Evolutionary conservation across 495 filamentous ascomycete species (phyloP), one percentile per base, ranked within the genome.

Genomic region (Astrocystis sublimbata): DNA sequence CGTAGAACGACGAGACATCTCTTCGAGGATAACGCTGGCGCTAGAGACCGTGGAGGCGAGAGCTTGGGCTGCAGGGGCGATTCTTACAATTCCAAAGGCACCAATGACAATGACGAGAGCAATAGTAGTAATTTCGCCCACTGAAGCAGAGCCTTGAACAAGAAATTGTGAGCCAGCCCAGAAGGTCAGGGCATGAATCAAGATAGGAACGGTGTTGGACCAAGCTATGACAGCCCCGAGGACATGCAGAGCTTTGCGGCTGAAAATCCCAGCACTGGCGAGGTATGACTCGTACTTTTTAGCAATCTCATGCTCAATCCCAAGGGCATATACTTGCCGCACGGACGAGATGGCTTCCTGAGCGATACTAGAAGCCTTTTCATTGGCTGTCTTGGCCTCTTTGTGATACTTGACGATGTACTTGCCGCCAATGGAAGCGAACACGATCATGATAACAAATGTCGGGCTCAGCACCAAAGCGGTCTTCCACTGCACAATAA

Each of bases 291-390:
- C 87, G 71, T 93, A 94, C 74, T 91, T 84, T 53, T 78, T 79
- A 13, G 88, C 86, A 8, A 96, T 80, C 64, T 90, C 88, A 42
- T 92, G 86, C 71, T 93, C 90, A 0, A 89, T 91, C 41, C 85
- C 87, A 68, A 93, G 93, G 1, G 91, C 91, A 3, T 83, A 87
- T 21, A 89, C 89, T 71, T 90, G 92, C 26, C 91, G 80, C 63
- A 92, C 87, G 1, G 90, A 92, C 53, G 85, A 88, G 65, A 96
- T 81, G 51, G 91, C 89, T 72, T 96, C 91, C 71, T 96, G 90
- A 7, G 47, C 47, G 33, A 50, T 3, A 19, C n/a, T 50, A 15
- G n/a, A 50, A 9, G 47, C 47, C 47, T 50, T 24, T 30, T 50
- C 47, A 23, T 23, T 19, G n/a, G 47, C 47, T 3, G 19, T 24